Base-by-base conservation (phyloP, 2,329 filamentous ascomycete genomes). In the Botrytis medusae region DNA sequence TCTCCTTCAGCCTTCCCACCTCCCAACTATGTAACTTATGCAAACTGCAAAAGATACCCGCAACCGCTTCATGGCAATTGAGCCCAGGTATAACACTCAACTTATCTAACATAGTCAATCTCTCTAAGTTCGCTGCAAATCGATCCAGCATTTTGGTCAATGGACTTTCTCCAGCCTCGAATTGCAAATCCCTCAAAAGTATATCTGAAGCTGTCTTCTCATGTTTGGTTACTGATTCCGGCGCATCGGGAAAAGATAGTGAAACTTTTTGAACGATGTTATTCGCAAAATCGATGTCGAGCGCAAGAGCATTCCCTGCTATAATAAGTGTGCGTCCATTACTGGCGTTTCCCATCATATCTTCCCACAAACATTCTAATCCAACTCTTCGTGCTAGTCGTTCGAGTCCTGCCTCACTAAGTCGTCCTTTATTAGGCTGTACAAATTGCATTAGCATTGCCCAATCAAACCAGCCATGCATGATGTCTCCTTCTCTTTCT, bases 51-150 rank as follows among this genome's bases (percentile, higher is more conserved):
- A 91, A 93, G 9, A 97, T 85, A 4, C 92, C 92, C 6, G 89
- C 89, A 62, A 95, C 85, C 0, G 93, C 93, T 80, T 94, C 92
- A 80, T 93, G 92, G 80, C 93, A 93, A 77, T 93, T 93, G 12
- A 95, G 85, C 8, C 88, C 87, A 1, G 89, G 90, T 44, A 87
- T 84, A 34, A 89, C 86, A 81, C 92, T 94, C 70, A 95, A 85
- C 77, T 89, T 91, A 80, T 96, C 93, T 72, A 94, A 82, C 8
- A 83, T 86, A 5, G 92, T 90, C 48, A 96, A 83, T 51, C 88
- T 87, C 78, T 92, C 89, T 51, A 97, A 84, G 79, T 95, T 95
- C 46, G 85, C 84, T 0, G 91, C 88, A 79, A 96, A 96, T 20
- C 85, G 84, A 74, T 92, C 90, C 42, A 96, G 84, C 14, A 86